phyloP scores from a whole-genome alignment of 352 stramenopile species.

The Pythium brassicae region DNA sequence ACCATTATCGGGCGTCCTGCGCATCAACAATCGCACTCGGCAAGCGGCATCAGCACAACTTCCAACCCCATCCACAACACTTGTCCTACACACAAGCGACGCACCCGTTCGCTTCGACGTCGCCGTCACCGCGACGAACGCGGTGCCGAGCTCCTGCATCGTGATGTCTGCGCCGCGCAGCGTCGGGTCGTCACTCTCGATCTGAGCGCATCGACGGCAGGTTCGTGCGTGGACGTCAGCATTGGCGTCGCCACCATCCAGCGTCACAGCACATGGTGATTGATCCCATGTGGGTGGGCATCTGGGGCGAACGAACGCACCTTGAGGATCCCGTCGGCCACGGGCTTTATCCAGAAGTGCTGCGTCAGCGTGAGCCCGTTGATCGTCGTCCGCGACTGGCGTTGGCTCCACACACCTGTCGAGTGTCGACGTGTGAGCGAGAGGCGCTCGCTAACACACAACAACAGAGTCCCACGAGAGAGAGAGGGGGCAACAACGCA shows the following conservation, averaged over 20 bases:
- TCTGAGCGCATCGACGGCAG: conserved; percentile 16
- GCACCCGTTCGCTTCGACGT: conserved; percentile 80
- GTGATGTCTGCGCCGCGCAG: conserved; percentile 78
- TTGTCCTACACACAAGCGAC: neutral
- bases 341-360: conserved; percentile 86
- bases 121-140: conserved; percentile 81
- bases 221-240: neutral
- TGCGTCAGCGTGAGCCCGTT: conserved; percentile 81
- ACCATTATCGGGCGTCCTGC: conserved; percentile 73
- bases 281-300: too few relatives aligned
- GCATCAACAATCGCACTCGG: neutral
- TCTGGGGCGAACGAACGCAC: conserved; percentile 15
- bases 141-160: conserved; percentile 82
- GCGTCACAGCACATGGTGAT: neutral
- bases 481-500: conserved; percentile 6
- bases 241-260: neutral
- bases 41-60: neutral
- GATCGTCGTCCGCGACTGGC: conserved; percentile 82
- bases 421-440: neutral
- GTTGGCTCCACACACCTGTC: conserved; percentile 75
- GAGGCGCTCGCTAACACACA: neutral
- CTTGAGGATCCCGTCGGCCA: conserved; percentile 85
- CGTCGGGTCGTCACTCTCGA: conserved; percentile 80
- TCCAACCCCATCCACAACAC: too few relatives aligned
- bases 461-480: too few relatives aligned